phyloP scores from a whole-genome alignment of 148 eudicot genomes.

The Chenopodium suecicum region DNA sequence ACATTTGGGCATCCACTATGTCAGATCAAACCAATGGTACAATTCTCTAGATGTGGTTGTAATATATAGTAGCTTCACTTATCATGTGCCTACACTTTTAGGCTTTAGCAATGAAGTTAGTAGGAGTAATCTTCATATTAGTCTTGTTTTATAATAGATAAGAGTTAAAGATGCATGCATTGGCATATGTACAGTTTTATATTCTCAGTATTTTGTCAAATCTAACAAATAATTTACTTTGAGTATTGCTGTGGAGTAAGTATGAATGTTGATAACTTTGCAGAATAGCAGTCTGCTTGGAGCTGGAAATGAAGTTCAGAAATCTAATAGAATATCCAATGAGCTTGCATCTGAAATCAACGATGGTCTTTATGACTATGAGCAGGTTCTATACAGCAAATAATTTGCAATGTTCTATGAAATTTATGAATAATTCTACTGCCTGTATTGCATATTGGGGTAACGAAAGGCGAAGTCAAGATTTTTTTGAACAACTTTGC shows the following conservation, averaged over 20 bases:
- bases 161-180: background rate
- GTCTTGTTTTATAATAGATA: background rate
- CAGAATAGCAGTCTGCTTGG: constrained; percentile 53
- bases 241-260: background rate
- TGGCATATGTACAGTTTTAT: background rate
- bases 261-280: constrained; percentile 21
- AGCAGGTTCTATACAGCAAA: constrained; percentile 56
- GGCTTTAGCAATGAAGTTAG: background rate
- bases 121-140: background rate
- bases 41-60: background rate
- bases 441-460: no score
- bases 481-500: no score
- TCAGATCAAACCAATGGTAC: background rate
- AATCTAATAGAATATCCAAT: constrained; percentile 52
- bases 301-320: constrained; percentile 38
- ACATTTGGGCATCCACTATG: background rate
- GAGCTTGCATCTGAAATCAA: constrained; percentile 90
- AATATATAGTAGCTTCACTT: constrained; percentile 1
- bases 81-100: background rate
- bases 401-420: no score
- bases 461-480: no score
- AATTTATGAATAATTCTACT: no score
- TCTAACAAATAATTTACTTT: background rate
- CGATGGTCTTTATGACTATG: constrained; percentile 88
- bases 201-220: background rate